Evolutionary conservation across 306 rosid genomes (phyloP), one percentile per base, ranked within the genome.

Genomic region (Lotus japonicus): DNA sequence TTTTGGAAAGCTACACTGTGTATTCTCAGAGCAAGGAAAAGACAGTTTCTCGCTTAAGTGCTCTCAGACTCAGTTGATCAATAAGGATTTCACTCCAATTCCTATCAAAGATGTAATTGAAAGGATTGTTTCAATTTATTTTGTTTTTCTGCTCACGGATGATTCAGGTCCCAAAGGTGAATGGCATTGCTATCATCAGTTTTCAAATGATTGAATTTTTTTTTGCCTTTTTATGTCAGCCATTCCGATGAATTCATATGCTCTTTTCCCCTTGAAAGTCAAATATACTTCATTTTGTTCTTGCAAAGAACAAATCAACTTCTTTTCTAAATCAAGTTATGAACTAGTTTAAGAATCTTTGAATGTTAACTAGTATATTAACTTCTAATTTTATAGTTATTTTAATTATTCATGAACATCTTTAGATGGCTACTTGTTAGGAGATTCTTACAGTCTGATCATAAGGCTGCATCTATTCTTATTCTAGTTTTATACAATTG

Each of bases 11-110:
- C 70, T 73, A 79, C 64, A 80, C 78, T 39, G 85, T 84, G 26
- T 88, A 84, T 77, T 88, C 95, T 73, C 69, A 74, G 9, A 75
- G 76, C 84, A 87, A 84, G 80, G 87, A 65, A 59, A 91, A 87
- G 89, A 70, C 86, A 64, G 83, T 87, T 46, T 62, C 85, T 62
- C 77, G 74, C 61, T 85, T 88, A 84, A 72, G 66, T 86, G 85
- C 83, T 59, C 78, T 74, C 64, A 68, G 55, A 50, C 78, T 74
- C 60, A 68, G 55, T 55, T 74, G 28, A 67, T 55, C 57, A 49
- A 68, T 18, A 78, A 71, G 39, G 77, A 64, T 31, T 60, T 45
- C 19, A 17, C 12, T 82, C 66, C 11, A 59, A 61, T 84, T 74
- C 88, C 94, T 9, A 60, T 88, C 62, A 87, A 79, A 72, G 85